These are phyloP conservation scores for Ministeria vibrans DNA, from an alignment of 78 protist species.

Conservation along the genomic window DNA sequence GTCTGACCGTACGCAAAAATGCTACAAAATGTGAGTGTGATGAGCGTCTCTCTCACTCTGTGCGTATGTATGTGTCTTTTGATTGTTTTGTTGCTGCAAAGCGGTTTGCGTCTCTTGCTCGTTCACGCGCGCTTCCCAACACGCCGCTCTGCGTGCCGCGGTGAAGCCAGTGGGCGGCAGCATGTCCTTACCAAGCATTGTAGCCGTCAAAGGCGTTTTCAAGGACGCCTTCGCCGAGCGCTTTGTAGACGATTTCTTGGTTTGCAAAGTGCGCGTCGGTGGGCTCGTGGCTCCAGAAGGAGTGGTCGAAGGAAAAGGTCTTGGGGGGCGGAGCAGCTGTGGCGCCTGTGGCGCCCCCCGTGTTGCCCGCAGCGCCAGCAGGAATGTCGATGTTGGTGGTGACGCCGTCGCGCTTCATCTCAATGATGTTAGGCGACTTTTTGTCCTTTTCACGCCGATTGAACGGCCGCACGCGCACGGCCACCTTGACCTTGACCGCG, in stretches of 20 bases:
- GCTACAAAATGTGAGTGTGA: too few species aligned
- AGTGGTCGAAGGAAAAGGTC: slow-evolving; percentile 57
- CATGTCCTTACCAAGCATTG: slow-evolving; percentile 48
- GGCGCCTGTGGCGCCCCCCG: too few species aligned
- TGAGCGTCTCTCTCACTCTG: too few species aligned
- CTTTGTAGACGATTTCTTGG: slow-evolving; percentile 42
- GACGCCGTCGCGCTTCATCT: slow-evolving; percentile 12
- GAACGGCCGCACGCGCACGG: slow-evolving; percentile 49
- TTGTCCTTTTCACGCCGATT: slow-evolving; percentile 29
- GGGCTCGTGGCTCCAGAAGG: slow-evolving; percentile 46
- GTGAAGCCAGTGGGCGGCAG: too few species aligned
- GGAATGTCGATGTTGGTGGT: too few species aligned
- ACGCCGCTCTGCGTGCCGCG: too few species aligned
- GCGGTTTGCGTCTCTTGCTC: too few species aligned
- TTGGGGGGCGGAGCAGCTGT: too few species aligned
- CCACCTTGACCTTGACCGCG: slow-evolving; percentile 28
- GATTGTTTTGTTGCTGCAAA: too few species aligned
- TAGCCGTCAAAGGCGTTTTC: slow-evolving; percentile 47
- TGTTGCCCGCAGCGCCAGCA: too few species aligned
- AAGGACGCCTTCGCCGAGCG: slow-evolving; percentile 37
- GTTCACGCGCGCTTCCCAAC: too few species aligned
- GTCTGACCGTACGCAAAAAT: slow-evolving; percentile 77
- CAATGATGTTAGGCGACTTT: slow-evolving; percentile 7
- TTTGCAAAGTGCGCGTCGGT: slow-evolving; percentile 22
- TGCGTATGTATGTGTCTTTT: too few species aligned